These are phyloP conservation scores for Cornus florida DNA, from an alignment of 148 eudicot genomes.

Conservation along the genomic window DNA sequence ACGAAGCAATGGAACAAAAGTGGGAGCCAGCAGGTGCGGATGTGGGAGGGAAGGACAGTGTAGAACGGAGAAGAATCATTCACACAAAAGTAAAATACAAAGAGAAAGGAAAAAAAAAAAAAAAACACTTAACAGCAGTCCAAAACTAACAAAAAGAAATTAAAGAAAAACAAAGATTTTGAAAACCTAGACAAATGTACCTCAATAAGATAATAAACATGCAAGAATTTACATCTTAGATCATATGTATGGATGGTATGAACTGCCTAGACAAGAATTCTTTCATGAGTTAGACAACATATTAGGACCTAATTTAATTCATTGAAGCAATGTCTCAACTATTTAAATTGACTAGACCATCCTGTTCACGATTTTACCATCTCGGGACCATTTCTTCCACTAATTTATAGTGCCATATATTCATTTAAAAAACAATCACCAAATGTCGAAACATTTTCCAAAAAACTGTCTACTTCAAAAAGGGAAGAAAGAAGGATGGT, in stretches of 20 bases:
- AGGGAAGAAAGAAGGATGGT: too few relatives aligned
- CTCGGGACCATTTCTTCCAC: not conserved
- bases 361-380: not conserved
- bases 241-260: too few relatives aligned
- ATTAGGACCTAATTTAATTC: not conserved
- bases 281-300: not conserved
- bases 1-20: too few relatives aligned
- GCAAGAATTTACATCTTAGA: too few relatives aligned
- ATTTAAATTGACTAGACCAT: not conserved
- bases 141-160: not conserved
- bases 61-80: too few relatives aligned
- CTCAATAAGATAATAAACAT: not conserved
- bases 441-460: not conserved
- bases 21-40: too few relatives aligned
- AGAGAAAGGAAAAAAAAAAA: not conserved
- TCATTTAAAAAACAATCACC: not conserved
- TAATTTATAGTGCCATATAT: not conserved
- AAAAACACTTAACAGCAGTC: not conserved
- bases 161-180: not conserved
- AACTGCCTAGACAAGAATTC: too few relatives aligned
- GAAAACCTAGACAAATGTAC: not conserved
- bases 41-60: too few relatives aligned
- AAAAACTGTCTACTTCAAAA: too few relatives aligned
- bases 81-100: too few relatives aligned
- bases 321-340: not conserved